Conservation (phyloP, 768 basidiomycete genomes). For the Termitomyces sp. region DNA sequence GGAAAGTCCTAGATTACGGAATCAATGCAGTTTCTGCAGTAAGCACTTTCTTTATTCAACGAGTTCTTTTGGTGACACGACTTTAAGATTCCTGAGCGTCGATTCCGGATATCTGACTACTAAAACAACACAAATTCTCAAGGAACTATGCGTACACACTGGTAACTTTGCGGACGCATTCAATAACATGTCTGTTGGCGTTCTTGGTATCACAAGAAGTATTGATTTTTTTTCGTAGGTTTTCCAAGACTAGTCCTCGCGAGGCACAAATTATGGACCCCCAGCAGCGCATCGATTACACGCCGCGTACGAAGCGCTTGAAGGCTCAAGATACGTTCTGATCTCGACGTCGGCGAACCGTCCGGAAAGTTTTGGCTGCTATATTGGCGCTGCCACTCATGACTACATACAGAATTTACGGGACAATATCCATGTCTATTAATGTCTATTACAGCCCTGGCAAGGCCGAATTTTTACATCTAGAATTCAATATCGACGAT, state of each 20-base stretch:
- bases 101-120: slow-evolving; percentile 47
- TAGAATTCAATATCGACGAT: background rate
- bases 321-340: slow-evolving; percentile 67
- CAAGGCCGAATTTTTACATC: slow-evolving; percentile 16
- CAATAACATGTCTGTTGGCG: slow-evolving; percentile 41
- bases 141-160: slow-evolving; percentile 41
- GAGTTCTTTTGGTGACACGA: slow-evolving; percentile 2
- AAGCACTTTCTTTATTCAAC: background rate
- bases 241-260: slow-evolving; percentile 70
- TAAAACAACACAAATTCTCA: slow-evolving; percentile 23
- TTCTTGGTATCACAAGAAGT: background rate
- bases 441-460: slow-evolving; percentile 73
- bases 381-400: slow-evolving; percentile 60
- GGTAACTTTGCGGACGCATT: slow-evolving; percentile 68
- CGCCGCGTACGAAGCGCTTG: slow-evolving; percentile 62
- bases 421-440: slow-evolving; percentile 62
- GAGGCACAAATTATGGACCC: slow-evolving; percentile 77
- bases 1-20: too few relatives aligned
- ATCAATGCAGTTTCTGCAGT: too few relatives aligned
- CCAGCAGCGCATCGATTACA: slow-evolving; percentile 69
- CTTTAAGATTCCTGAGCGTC: slow-evolving; percentile 53
- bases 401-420: slow-evolving; percentile 66
- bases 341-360: slow-evolving; percentile 44
- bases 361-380: slow-evolving; percentile 57
- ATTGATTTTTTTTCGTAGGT: slow-evolving; percentile 22